A percentile compares a stretch with the other conserved stretches of the same genome.
These are phyloP conservation scores for Tylopilus sp. DNA, from an alignment of 1,284 basidiomycete species.

Conservation along the genomic window DNA sequence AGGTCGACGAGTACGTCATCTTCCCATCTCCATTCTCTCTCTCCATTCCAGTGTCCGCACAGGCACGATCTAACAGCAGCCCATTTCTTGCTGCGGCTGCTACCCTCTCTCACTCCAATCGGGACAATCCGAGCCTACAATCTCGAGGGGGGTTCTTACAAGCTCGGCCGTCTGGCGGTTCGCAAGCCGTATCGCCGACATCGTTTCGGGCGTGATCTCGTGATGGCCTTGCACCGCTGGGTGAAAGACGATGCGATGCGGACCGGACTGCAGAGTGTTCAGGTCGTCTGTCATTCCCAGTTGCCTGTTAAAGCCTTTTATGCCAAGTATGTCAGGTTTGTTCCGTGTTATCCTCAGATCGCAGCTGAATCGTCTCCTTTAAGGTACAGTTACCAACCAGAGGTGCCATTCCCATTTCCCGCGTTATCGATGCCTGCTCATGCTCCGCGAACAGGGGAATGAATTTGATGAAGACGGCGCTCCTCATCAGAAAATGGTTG, in stretches of 20 bases:
- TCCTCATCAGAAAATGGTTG: conserved; percentile 73
- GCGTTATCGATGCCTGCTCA: conserved; percentile 18
- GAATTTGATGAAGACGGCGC: conserved; percentile 77
- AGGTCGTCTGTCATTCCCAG: conserved; percentile 62
- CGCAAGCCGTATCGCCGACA: conserved; percentile 59
- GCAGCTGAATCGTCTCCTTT: conserved; percentile 11
- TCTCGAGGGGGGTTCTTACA: conserved; percentile 46
- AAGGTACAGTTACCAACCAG: conserved; percentile 66
- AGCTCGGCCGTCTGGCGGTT: conserved; percentile 65
- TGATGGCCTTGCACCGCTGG: conserved; percentile 57
- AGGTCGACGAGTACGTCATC: conserved; percentile 62
- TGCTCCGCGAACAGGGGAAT: conserved; percentile 47
- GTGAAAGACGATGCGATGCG: conserved; percentile 40
- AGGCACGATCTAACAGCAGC: conserved; percentile 58
- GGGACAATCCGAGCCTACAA: conserved; percentile 52
- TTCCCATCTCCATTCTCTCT: conserved; percentile 1
- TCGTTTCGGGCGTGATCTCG: conserved; percentile 60
- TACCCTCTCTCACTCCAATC: conserved; percentile 54
- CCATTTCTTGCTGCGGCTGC: conserved; percentile 66
- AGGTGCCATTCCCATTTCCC: conserved; percentile 37
- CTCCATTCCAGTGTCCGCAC: conserved; percentile 5
- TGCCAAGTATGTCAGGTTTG: conserved; percentile 51
- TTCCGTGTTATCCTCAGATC: conserved; percentile 3
- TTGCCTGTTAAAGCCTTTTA: conserved; percentile 68
- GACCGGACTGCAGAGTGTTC: conserved; percentile 30